Evolutionary conservation across 176 grass and related monocot species (phyloP), one percentile per base, ranked within the genome.

Genomic region (Phyllostachys edulis): DNA sequence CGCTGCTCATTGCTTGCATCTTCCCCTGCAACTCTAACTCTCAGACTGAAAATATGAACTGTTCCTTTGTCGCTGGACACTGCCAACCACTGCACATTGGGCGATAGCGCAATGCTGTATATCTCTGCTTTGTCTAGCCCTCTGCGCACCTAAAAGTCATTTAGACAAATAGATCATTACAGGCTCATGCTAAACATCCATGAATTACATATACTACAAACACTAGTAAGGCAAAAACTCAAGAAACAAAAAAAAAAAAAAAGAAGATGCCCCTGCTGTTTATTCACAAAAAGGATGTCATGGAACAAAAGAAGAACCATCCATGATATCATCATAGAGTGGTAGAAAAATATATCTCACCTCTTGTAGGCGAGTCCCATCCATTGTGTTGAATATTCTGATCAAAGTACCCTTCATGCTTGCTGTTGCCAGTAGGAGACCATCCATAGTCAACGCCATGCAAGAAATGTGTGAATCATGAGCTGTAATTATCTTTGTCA

Each of bases 381-480:
- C 95, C 92, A 93, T 87, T 29, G 95, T 97, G 66, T 97, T 97
- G 67, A 97, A 97, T 88, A 97, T 94, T 90, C 95, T 94, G 71
- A 97, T 94, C 57, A 97, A 68, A 78, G 95, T 97, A 4, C 95
- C 95, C 87, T 97, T 94, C 63, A 88, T 82, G 81, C 95, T 97
- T 29, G 95, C 88, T 59, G 92, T 97, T 81, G 90, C 95, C 52
- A 97, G 85, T 71, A 97, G 81, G 69, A 97, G 83, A 24, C 95
- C 95, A 88, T 97, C 95, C 87, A 91, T 82, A 67, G 95, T 97
- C 67, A 97, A 81, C 17, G 95, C 42, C 81, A 97, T 97, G 81
- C 88, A 97, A 80, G 95, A 90, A 56, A 94, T 90, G 76, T 97
- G 87, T 12, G 95, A 94, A 91, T 94, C 95, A 85, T 97, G 95